These are phyloP conservation scores for Apophysomyces variabilis DNA, from an alignment of 371 early-diverging fungal species.

Conservation along the genomic window DNA sequence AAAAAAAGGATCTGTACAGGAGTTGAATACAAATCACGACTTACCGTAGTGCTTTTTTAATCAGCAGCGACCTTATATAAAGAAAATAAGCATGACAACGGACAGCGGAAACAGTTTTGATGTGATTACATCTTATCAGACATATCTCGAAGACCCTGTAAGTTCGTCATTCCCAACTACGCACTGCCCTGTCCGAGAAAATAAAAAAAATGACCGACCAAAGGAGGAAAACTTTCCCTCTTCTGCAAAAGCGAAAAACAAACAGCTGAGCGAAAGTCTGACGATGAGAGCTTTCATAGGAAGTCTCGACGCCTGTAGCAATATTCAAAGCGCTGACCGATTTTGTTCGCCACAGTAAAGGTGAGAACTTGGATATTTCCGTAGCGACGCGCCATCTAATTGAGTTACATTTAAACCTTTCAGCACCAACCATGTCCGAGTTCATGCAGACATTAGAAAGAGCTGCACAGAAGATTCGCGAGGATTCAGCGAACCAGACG, in stretches of 20 bases:
- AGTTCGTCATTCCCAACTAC: neutral
- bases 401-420: neutral
- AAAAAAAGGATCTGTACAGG: neutral
- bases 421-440: constrained; percentile 87
- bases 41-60: neutral
- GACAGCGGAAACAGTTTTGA: constrained; percentile 14
- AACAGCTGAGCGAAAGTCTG: neutral
- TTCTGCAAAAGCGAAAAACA: no score
- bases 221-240: no score
- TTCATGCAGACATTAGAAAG: constrained; percentile 79
- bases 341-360: constrained; percentile 70
- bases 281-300: constrained; percentile 36
- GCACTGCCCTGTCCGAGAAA: neutral
- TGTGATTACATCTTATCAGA: constrained; percentile 28
- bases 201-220: no score
- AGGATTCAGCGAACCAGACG: constrained; percentile 54
- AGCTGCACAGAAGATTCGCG: constrained; percentile 61
- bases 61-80: neutral
- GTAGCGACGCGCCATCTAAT: neutral
- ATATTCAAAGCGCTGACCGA: constrained; percentile 84
- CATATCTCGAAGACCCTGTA: constrained; percentile 32
- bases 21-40: no score
- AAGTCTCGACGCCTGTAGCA: constrained; percentile 88
- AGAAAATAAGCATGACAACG: constrained; percentile 8
- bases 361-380: constrained; percentile 34